These are phyloP conservation scores for Sedum album DNA, from an alignment of 164 flowering plant genomes.

Conservation along the genomic window DNA sequence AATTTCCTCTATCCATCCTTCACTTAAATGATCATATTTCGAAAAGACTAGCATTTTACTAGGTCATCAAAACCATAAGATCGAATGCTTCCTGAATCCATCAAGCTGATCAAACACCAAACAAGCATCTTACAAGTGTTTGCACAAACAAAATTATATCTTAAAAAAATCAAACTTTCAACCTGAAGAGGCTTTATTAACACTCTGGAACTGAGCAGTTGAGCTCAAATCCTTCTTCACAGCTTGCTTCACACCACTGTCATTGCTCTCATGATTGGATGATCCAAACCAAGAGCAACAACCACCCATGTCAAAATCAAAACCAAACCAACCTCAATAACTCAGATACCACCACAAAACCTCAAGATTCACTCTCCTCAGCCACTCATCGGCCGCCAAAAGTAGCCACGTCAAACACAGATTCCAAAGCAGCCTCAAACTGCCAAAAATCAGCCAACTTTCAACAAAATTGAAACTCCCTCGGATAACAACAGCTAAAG, in stretches of 20 bases:
- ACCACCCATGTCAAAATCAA: conserved; percentile 40
- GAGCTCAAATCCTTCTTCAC: conserved; percentile 26
- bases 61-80: not conserved
- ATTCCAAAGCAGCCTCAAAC: not conserved
- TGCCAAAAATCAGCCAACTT: not conserved
- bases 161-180: not conserved
- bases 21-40: too few relatives aligned
- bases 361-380: not conserved
- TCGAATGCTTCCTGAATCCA: too few relatives aligned
- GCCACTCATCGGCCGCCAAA: not conserved
- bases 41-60: not conserved
- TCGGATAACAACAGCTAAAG: not conserved
- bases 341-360: not conserved
- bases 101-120: not conserved
- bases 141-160: not conserved
- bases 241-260: conserved; percentile 26
- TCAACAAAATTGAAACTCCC: not conserved
- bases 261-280: conserved; percentile 27
- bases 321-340: conserved; percentile 2
- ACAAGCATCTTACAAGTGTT: not conserved
- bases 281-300: conserved; percentile 58
- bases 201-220: not conserved
- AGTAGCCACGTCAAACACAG: not conserved
- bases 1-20: too few relatives aligned
- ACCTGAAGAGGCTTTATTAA: not conserved